Percentiles rank a stretch among this genome's conserved stretches.
Conservation (phyloP, 2,329 filamentous ascomycete species). For the Ophiostoma ips region DNA sequence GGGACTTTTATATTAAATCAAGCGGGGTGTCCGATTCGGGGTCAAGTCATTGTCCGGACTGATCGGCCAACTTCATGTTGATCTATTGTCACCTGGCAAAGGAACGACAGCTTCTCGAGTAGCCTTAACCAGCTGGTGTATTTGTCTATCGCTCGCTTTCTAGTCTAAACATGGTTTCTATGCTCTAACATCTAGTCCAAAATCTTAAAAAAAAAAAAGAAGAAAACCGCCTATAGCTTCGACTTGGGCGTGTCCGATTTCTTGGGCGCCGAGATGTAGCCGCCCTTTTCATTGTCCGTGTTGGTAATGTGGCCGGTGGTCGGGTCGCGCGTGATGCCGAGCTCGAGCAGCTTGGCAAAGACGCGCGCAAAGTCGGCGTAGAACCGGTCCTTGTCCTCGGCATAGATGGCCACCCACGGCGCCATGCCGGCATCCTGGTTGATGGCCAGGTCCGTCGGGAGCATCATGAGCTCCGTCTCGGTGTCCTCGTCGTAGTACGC, state of each 20-base stretch:
- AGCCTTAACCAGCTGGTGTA: too few relatives aligned
- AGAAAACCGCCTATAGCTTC: too few relatives aligned
- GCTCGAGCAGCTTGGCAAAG: slow-evolving; percentile 73
- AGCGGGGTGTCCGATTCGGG: too few relatives aligned
- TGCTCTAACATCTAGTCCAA: too few relatives aligned
- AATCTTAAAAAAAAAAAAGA: too few relatives aligned
- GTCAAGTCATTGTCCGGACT: too few relatives aligned
- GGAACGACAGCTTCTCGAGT: too few relatives aligned
- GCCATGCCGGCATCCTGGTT: slow-evolving; percentile 80
- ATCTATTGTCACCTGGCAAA: too few relatives aligned
- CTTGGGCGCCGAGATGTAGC: background rate
- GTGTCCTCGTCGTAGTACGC: slow-evolving; percentile 51
- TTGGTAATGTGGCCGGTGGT: background rate
- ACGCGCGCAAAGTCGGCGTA: slow-evolving; percentile 83
- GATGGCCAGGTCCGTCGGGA: slow-evolving; percentile 79
- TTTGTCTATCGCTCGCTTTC: too few relatives aligned
- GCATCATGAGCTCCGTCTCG: slow-evolving; percentile 90
- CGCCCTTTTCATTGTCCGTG: background rate
- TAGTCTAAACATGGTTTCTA: too few relatives aligned
- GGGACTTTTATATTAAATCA: too few relatives aligned
- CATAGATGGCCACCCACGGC: slow-evolving; percentile 70
- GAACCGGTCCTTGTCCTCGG: slow-evolving; percentile 79
- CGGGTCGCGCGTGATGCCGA: slow-evolving; percentile 50
- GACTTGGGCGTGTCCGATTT: slow-evolving; percentile 2
- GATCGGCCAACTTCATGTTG: too few relatives aligned